phyloP scores from a whole-genome alignment of 192 early-diverging fungal genomes.

The Tieghemiomyces parasiticus region DNA sequence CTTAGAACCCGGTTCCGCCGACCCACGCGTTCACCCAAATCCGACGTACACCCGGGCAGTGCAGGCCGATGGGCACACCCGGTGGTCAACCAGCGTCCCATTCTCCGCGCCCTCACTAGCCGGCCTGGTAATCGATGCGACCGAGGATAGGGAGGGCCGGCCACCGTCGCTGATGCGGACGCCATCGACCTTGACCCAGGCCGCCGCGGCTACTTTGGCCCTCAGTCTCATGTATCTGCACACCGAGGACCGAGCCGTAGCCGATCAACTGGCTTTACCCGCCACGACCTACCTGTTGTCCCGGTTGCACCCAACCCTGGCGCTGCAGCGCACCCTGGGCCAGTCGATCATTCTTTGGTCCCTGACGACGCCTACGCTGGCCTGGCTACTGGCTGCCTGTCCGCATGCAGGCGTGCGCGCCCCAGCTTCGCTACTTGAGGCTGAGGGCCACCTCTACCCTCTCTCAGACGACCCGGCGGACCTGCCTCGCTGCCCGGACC shows the following conservation, averaged over 20 bases:
- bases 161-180: not conserved
- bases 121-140: too few species aligned
- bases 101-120: not conserved
- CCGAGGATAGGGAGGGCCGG: not conserved
- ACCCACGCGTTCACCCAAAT: not conserved
- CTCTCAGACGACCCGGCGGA: not conserved
- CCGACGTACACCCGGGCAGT: not conserved
- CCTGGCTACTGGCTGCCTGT: conserved; percentile 33
- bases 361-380: conserved; percentile 30
- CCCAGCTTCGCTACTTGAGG: not conserved
- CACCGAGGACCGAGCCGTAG: conserved; percentile 39
- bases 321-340: conserved; percentile 41
- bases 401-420: not conserved
- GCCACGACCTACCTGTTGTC: conserved; percentile 35
- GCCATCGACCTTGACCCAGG: not conserved
- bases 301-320: conserved; percentile 43
- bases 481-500: not conserved
- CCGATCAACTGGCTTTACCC: conserved; percentile 38
- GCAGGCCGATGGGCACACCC: not conserved
- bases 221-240: conserved; percentile 61
- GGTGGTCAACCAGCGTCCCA: not conserved
- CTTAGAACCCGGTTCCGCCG: conserved; percentile 10
- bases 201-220: conserved; percentile 42
- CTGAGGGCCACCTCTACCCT: not conserved
- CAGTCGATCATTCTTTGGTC: conserved; percentile 61